A percentile compares a stretch with the other conserved stretches of the same genome.
phyloP scores from a whole-genome alignment of 1,284 basidiomycete species.

The Kwoniella shivajii region DNA sequence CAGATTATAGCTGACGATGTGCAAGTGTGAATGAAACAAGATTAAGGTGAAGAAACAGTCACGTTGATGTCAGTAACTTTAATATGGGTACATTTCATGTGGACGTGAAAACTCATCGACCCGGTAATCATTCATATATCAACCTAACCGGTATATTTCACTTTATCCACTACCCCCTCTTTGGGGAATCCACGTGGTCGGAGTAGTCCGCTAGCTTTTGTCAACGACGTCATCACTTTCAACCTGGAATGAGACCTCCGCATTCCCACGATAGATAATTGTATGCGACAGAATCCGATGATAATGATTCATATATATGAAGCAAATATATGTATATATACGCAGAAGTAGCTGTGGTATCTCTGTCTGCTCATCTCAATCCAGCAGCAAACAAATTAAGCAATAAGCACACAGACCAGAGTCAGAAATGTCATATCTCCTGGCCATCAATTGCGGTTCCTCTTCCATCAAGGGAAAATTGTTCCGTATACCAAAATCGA shows the following conservation, averaged over 20 bases:
- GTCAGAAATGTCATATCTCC: conserved; percentile 33
- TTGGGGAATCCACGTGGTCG: background rate
- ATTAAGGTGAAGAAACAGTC: background rate
- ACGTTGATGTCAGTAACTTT: background rate
- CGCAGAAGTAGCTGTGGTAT: too few species aligned
- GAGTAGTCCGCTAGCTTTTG: too few species aligned
- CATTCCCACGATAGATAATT: too few species aligned
- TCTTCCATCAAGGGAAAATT: conserved; percentile 56
- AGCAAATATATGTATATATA: too few species aligned
- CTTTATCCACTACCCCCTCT: background rate
- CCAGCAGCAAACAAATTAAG: too few species aligned
- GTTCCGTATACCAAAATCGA: conserved; percentile 32
- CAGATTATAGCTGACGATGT: background rate
- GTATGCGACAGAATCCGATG: too few species aligned
- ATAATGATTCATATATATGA: too few species aligned
- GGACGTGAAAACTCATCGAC: background rate
- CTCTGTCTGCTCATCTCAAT: too few species aligned
- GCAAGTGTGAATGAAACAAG: background rate
- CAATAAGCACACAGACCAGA: background rate
- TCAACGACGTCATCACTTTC: too few species aligned
- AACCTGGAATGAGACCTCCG: too few species aligned
- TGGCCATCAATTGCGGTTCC: conserved; percentile 56
- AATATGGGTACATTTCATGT: background rate
- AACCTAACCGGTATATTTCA: background rate
- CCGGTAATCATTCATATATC: background rate